Percentiles rank a stretch among this genome's conserved stretches.
phyloP scores from a whole-genome alignment of 2,329 filamentous ascomycete genomes.

The Thelonectria blattea region DNA sequence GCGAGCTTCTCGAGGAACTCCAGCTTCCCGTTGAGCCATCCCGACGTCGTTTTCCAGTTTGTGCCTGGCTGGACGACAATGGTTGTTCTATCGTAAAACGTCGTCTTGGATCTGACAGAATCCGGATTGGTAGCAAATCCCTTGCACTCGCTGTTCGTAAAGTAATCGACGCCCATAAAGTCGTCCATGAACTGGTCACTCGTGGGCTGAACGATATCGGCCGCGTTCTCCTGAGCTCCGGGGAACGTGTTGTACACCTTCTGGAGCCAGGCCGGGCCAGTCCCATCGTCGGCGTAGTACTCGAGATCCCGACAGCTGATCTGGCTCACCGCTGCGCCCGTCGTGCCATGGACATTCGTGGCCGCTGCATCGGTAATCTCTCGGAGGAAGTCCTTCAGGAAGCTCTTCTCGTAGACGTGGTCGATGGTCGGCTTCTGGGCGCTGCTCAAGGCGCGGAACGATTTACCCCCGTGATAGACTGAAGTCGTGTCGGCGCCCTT shows the following conservation, averaged over 20 bases:
- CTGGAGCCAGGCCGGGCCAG: neutral
- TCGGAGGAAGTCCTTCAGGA: slow-evolving; percentile 16
- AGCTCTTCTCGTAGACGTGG: slow-evolving; percentile 26
- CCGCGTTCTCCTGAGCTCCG: neutral
- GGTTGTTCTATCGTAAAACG: too few relatives aligned
- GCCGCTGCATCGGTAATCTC: too few relatives aligned
- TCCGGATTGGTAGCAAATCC: neutral
- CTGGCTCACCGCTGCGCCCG: neutral
- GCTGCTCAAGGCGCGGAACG: too few relatives aligned
- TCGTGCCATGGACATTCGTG: neutral
- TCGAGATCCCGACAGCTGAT: neutral
- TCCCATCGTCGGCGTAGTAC: neutral
- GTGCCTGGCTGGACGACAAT: too few relatives aligned
- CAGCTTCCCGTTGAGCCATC: neutral
- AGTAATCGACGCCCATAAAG: neutral
- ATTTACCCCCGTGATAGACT: neutral
- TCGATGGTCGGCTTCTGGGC: slow-evolving; percentile 7
- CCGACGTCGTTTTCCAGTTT: neutral
- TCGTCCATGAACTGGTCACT: neutral
- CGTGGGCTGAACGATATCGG: neutral
- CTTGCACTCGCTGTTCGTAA: neutral
- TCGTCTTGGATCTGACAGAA: neutral
- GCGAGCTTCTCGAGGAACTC: neutral
- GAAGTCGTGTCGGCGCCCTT: too few relatives aligned
- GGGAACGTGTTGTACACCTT: neutral